Evolutionary conservation across 1,284 basidiomycete species (phyloP).

Genomic region (Cystobasidium slooffiae): DNA sequence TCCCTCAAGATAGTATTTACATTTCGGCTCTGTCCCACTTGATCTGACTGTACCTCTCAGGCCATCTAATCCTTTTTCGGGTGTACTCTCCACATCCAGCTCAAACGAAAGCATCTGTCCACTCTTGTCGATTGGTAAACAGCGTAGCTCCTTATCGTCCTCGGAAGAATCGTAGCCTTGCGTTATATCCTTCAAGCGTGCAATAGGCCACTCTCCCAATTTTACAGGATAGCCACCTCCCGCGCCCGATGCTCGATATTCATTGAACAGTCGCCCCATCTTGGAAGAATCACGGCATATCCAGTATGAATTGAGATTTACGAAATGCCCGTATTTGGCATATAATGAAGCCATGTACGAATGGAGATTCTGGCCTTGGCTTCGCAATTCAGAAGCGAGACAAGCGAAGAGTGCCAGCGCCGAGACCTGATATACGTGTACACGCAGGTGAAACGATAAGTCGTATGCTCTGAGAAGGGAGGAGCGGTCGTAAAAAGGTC

Average conservation of each 20-base stretch:
- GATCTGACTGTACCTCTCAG: constrained; percentile 68
- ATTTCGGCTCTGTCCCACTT: constrained; percentile 87
- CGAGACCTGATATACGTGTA: constrained; percentile 54
- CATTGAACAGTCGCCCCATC: constrained; percentile 69
- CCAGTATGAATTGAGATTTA: constrained; percentile 76
- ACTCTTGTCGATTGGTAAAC: constrained; percentile 68
- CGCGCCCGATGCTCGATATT: constrained; percentile 60
- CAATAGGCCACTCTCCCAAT: constrained; percentile 67
- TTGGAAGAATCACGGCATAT: constrained; percentile 68
- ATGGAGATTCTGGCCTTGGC: constrained; percentile 64
- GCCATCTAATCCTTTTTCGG: constrained; percentile 61
- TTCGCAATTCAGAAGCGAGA: constrained; percentile 63
- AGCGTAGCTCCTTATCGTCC: constrained; percentile 65
- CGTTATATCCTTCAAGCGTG: constrained; percentile 72
- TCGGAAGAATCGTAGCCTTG: constrained; percentile 68
- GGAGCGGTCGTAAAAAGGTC: not conserved
- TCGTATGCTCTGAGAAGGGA: not conserved
- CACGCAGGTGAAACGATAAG: not conserved
- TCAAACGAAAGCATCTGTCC: constrained; percentile 81
- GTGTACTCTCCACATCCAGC: constrained; percentile 57
- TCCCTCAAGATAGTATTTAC: constrained; percentile 82
- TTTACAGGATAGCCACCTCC: constrained; percentile 59
- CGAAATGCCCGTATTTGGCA: constrained; percentile 54
- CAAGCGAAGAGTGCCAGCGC: constrained; percentile 68
- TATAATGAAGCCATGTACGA: constrained; percentile 70